Evolutionary conservation across 2,329 filamentous ascomycete species (phyloP).

Genomic region (Ophiostoma sp.): DNA sequence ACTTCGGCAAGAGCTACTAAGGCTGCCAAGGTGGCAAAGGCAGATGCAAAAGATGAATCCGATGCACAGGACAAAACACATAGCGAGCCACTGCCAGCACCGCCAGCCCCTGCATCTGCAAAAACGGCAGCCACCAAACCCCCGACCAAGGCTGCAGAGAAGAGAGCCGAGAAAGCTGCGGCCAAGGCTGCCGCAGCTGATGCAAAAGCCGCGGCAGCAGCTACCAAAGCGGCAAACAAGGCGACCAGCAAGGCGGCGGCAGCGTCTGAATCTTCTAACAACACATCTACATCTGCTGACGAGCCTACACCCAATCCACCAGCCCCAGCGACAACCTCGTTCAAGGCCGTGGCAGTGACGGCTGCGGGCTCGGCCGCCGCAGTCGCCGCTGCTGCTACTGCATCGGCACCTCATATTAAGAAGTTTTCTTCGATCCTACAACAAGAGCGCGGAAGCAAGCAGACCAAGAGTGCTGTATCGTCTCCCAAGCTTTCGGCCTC

Average conservation of each 20-base stretch:
- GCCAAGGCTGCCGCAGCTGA: constrained; percentile 22
- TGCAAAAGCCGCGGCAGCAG: constrained; percentile 23
- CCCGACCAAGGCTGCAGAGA: constrained; percentile 31
- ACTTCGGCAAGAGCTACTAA: constrained; percentile 6
- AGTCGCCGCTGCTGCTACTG: constrained; percentile 16
- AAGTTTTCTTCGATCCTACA: constrained; percentile 43
- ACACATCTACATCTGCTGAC: constrained; percentile 9
- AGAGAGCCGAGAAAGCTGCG: constrained; percentile 4
- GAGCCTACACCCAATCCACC: constrained; percentile 22
- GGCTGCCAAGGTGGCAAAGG: constrained; percentile 5
- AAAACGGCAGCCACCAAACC: constrained; percentile 28
- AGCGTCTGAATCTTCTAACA: constrained; percentile 18
- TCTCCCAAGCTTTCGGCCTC: constrained; percentile 48
- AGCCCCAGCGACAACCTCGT: constrained; percentile 29
- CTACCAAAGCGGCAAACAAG: constrained; percentile 25
- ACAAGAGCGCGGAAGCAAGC: constrained; percentile 41
- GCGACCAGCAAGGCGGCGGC: constrained; percentile 24
- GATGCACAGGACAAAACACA: constrained; percentile 17
- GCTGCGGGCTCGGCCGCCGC: constrained; percentile 23
- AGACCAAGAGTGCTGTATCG: constrained; percentile 35
- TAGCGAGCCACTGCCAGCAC: constrained; percentile 26
- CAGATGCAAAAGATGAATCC: constrained; percentile 2
- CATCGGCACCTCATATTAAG: constrained; percentile 34
- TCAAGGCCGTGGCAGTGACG: constrained; percentile 29
- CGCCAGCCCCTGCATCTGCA: constrained; percentile 31